These are phyloP conservation scores for Dryadomyces quercus-mongolicae DNA, from an alignment of 2,329 filamentous ascomycete species.

Conservation along the genomic window DNA sequence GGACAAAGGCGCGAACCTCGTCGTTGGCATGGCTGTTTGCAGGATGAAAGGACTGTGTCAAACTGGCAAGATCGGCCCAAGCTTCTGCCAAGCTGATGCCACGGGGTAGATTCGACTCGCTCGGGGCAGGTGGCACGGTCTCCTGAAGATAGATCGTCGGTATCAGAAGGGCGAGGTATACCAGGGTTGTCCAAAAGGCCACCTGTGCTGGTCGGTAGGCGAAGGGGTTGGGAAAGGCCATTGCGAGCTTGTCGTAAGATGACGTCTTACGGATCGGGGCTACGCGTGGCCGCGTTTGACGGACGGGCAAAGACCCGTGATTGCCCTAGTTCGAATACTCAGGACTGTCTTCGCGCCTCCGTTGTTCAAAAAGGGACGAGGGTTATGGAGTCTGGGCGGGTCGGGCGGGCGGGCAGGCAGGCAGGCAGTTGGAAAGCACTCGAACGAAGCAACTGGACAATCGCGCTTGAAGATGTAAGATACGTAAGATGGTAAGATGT, in stretches of 20 bases:
- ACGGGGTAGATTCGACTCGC: slow-evolving; percentile 29
- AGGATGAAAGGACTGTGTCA: slow-evolving; percentile 70
- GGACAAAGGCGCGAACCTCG: slow-evolving; percentile 61
- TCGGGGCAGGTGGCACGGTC: slow-evolving; percentile 56
- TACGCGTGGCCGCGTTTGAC: background rate
- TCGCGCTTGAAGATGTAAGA: no score
- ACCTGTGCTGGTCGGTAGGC: slow-evolving; percentile 74
- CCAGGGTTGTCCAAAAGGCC: slow-evolving; percentile 60
- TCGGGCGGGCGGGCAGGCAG: no score
- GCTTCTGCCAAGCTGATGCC: slow-evolving; percentile 77
- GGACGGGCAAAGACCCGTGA: no score
- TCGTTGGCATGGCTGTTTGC: slow-evolving; percentile 84
- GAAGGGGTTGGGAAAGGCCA: slow-evolving; percentile 37
- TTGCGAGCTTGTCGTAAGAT: background rate
- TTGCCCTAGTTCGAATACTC: no score
- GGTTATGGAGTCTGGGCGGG: no score
- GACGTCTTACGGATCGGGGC: background rate
- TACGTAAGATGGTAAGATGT: no score
- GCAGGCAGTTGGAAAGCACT: no score
- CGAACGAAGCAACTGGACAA: no score
- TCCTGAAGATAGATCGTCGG: slow-evolving; percentile 64
- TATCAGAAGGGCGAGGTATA: slow-evolving; percentile 69
- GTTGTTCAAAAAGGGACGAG: no score
- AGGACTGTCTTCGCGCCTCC: no score
- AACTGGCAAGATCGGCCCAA: slow-evolving; percentile 67